phyloP scores from a whole-genome alignment of 345 rosid genomes.

The Salix purpurea region DNA sequence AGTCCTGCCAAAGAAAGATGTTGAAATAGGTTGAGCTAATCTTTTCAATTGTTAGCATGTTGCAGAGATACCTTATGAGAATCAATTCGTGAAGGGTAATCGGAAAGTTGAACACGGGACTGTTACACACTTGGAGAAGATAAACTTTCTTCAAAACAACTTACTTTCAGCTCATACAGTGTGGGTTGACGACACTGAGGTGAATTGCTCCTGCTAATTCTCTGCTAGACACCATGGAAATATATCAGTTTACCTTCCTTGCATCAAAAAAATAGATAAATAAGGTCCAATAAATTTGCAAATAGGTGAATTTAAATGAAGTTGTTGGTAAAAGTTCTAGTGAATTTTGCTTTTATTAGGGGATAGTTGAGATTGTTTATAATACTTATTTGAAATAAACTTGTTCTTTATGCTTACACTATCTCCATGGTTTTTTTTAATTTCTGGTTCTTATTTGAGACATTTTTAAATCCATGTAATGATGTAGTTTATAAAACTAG shows the following conservation, averaged over 20 bases:
- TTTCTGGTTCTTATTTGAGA: neutral
- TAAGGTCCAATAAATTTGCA: neutral
- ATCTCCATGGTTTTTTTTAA: neutral
- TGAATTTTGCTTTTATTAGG: neutral
- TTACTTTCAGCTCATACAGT: constrained; percentile 62
- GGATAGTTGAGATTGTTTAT: neutral
- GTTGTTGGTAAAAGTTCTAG: neutral
- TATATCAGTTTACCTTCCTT: neutral
- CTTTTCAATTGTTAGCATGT: constrained; percentile 36
- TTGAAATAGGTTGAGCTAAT: constrained; percentile 4
- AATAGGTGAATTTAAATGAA: neutral
- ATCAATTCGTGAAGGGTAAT: constrained; percentile 40
- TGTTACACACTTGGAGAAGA: constrained; percentile 56
- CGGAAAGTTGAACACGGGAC: constrained; percentile 55
- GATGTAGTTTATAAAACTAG: neutral
- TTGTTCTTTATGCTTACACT: neutral
- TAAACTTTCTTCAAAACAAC: constrained; percentile 45
- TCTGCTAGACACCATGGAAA: constrained; percentile 4
- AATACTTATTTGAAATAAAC: neutral
- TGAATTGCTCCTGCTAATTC: constrained; percentile 15
- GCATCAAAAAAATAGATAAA: neutral
- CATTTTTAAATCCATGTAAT: neutral
- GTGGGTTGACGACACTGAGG: constrained; percentile 56
- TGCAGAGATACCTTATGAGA: constrained; percentile 24
- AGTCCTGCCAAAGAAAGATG: too few relatives aligned